phyloP scores from a whole-genome alignment of 202 grass and related monocot species.

The Musa balbisiana region DNA sequence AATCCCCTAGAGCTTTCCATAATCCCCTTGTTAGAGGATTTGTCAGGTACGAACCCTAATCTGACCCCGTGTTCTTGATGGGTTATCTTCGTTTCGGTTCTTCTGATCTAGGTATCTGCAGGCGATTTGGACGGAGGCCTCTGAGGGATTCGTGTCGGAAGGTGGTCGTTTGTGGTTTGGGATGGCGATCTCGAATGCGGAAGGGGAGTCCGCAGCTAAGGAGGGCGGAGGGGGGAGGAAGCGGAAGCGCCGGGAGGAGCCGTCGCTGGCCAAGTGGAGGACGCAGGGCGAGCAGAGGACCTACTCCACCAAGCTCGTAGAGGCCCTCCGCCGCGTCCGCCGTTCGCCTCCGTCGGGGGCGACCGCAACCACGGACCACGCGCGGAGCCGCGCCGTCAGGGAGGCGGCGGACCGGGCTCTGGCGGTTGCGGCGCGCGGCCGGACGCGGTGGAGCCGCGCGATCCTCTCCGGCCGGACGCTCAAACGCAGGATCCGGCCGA shows the following conservation, averaged over 20 bases:
- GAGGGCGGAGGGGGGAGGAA: slow-evolving; percentile 35
- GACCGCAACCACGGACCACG: neutral
- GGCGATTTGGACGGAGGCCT: neutral
- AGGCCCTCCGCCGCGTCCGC: slow-evolving; percentile 61
- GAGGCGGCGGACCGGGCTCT: slow-evolving; percentile 81
- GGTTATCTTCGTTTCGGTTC: neutral
- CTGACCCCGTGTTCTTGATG: neutral
- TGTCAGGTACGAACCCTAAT: neutral
- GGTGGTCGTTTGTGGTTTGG: neutral
- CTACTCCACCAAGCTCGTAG: slow-evolving; percentile 86
- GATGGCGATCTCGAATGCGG: slow-evolving; percentile 22
- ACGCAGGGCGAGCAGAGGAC: slow-evolving; percentile 61
- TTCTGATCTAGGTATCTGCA: neutral
- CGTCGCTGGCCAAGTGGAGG: slow-evolving; percentile 56
- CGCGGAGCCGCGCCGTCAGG: slow-evolving; percentile 46
- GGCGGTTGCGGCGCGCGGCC: slow-evolving; percentile 55
- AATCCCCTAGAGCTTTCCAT: neutral
- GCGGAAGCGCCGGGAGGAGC: slow-evolving; percentile 6
- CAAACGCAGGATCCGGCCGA: slow-evolving; percentile 21
- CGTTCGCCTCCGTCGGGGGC: neutral
- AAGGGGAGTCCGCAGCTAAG: slow-evolving; percentile 22
- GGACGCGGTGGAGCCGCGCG: slow-evolving; percentile 75
- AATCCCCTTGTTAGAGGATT: too few relatives aligned
- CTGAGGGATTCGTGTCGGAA: neutral
- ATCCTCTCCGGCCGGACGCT: slow-evolving; percentile 53